Evolutionary conservation across 345 rosid genomes (phyloP), one percentile per base, ranked within the genome.

Genomic region (Citrus mangshanensis): DNA sequence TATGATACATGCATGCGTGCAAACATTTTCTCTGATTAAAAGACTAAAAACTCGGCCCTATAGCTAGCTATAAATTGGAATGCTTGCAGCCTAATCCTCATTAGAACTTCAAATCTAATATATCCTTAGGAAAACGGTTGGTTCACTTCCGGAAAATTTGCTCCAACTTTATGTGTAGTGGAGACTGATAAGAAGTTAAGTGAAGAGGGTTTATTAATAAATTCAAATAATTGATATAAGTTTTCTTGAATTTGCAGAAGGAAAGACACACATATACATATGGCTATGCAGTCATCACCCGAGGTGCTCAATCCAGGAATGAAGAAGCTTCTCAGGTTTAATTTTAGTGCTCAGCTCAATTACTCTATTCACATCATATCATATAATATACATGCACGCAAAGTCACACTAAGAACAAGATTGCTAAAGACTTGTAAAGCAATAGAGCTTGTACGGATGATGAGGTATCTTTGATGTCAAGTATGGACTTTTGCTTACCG

Each of bases 271-370:
- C 10, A 30, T 30, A n/a, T 25, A 42, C 19, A 30, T 34, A 34
- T 40, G 75, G 76, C 71, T 28, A 28, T 9, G 1, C 79, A 46
- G 9, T 3, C 30, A 9, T 46, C 76, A 32, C 27, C 28, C 3
- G 69, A 82, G 22, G 51, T 30, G 35, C 35, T 65, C 22, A 60
- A 22, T 65, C 37, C 58, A 12, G 71, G 62, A 32, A 32, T 72
- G 60, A 75, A 82, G 67, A 67, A 76, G 22, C 73, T 82, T 49
- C 42, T 24, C 74, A 35, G 79, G 79, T 76, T 30, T 54, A 3
- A 65, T 34, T 65, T 34, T 4, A 18, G 14, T 18, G 3, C 54
- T 16, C 60, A 46, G 34, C 19, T 28, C 35, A 14, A 13, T 63
- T 16, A 63, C 21, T 18, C 22, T 13, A 46, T 12, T 46, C 51